phyloP scores from a whole-genome alignment of 257 asterid genomes.

The Solanum virginianum region DNA sequence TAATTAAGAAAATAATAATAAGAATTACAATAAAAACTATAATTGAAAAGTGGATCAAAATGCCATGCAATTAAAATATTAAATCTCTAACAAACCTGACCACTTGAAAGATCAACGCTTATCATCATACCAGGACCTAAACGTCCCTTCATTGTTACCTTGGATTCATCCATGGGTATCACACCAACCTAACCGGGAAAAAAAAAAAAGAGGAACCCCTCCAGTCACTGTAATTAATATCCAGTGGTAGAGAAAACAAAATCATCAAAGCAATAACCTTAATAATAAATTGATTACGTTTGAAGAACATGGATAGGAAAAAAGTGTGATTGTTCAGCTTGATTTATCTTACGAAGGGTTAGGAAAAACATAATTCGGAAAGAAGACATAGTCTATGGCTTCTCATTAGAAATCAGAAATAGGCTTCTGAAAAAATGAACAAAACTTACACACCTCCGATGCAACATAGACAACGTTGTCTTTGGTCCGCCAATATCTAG shows the following conservation, averaged over 20 bases:
- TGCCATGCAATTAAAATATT: background rate
- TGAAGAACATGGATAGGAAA: background rate
- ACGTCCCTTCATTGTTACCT: slow-evolving; percentile 92
- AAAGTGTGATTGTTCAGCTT: background rate
- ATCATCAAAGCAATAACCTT: background rate
- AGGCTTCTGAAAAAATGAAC: background rate
- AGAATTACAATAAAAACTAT: background rate
- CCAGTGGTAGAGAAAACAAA: background rate
- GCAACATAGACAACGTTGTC: slow-evolving; percentile 97
- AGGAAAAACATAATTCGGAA: background rate
- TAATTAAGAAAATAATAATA: background rate
- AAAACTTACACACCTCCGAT: slow-evolving; percentile 67
- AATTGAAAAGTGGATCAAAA: background rate
- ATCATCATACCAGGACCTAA: slow-evolving; percentile 99
- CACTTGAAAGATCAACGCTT: slow-evolving; percentile 68
- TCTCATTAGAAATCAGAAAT: background rate
- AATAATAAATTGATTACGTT: background rate
- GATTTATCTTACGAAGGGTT: background rate
- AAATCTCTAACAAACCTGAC: slow-evolving; percentile 58
- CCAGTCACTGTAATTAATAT: background rate
- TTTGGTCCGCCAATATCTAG: slow-evolving; percentile 93
- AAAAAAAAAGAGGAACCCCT: background rate
- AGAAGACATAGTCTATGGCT: background rate
- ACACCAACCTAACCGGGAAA: slow-evolving; percentile 70
- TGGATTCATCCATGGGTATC: slow-evolving; percentile 83